phyloP scores from a whole-genome alignment of 75 land plant species.

The Pinus taeda region DNA sequence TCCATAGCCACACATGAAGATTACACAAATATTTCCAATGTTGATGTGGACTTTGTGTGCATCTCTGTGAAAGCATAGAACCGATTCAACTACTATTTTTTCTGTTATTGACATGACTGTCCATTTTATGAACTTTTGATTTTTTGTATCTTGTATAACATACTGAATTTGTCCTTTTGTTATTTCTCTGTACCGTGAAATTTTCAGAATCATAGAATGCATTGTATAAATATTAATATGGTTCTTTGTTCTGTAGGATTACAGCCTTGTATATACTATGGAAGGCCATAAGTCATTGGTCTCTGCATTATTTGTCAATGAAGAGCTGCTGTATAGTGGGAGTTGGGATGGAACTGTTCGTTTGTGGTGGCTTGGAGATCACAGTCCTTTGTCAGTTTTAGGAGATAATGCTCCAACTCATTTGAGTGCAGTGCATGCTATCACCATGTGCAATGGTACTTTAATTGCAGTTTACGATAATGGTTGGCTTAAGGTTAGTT shows the following conservation, averaged over 20 bases:
- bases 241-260: conserved; percentile 50
- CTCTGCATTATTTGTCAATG: conserved; percentile 53
- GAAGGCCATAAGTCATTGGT: conserved; percentile 83
- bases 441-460: conserved; percentile 21
- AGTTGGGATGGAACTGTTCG: conserved; percentile 96
- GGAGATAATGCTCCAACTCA: conserved; percentile 33
- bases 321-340: conserved; percentile 83
- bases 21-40: no score
- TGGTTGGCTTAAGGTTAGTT: conserved; percentile 54
- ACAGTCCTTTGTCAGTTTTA: conserved; percentile 64
- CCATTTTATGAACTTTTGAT: background rate
- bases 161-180: background rate
- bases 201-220: conserved; percentile 2
- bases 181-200: background rate
- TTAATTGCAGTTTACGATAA: conserved; percentile 44
- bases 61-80: background rate
- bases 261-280: conserved; percentile 56
- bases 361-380: conserved; percentile 84
- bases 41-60: background rate
- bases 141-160: background rate
- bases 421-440: conserved; percentile 37
- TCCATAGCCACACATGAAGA: no score
- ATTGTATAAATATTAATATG: background rate
- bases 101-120: background rate
- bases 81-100: background rate